A percentile compares a stretch with the other conserved stretches of the same genome.
Conservation (phyloP, 257 asterid species). For the Salvia rosmarinus region DNA sequence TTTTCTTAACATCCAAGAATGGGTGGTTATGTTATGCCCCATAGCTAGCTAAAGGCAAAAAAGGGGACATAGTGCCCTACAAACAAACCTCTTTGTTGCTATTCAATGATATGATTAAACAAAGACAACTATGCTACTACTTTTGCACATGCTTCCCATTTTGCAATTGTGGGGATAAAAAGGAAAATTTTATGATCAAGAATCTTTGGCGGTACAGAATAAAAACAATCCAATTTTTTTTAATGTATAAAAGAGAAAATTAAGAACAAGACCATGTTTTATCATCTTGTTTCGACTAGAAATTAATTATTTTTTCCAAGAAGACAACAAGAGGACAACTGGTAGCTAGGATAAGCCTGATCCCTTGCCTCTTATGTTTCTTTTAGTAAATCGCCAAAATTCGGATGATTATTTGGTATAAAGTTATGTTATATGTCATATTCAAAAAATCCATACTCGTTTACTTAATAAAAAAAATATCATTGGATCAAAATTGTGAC, state of each 20-base stretch:
- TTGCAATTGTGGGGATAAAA: slow-evolving; percentile 43
- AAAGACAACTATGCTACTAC: slow-evolving; percentile 37
- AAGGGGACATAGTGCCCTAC: slow-evolving; percentile 42
- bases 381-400: slow-evolving; percentile 29
- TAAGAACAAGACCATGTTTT: slow-evolving; percentile 30
- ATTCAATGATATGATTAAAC: slow-evolving; percentile 37
- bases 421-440: neutral
- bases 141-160: slow-evolving; percentile 57
- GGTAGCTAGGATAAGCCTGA: slow-evolving; percentile 31
- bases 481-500: too few species aligned
- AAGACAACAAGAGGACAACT: slow-evolving; percentile 49
- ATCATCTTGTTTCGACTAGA: slow-evolving; percentile 27
- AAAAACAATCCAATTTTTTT: neutral
- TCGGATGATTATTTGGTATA: neutral
- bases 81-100: slow-evolving; percentile 33
- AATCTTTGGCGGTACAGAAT: slow-evolving; percentile 16
- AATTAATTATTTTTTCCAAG: slow-evolving; percentile 25
- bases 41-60: slow-evolving; percentile 34
- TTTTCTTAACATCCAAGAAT: slow-evolving; percentile 26
- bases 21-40: slow-evolving; percentile 32
- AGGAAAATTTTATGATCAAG: slow-evolving; percentile 31
- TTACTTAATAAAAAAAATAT: too few species aligned
- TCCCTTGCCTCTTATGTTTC: slow-evolving; percentile 37
- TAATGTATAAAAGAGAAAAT: neutral
- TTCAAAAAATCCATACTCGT: too few species aligned